Base-by-base conservation (phyloP, 2,329 filamentous ascomycete species). In the Colletotrichum sp. region DNA sequence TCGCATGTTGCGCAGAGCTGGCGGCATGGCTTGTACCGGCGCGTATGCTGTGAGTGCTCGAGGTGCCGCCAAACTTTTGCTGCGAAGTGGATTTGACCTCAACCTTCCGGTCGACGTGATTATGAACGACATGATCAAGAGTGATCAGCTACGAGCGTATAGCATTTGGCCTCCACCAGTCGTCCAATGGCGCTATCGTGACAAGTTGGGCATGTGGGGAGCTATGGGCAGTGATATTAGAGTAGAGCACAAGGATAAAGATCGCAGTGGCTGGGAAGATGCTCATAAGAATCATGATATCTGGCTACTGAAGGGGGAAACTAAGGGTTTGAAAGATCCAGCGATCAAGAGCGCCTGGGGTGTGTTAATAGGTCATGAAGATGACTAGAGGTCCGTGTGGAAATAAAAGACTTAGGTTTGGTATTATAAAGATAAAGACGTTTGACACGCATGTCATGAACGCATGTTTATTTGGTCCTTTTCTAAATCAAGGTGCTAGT, bases 1-100 rank as follows among this genome's bases (percentile, higher is more conserved):
- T 67, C 78, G 82, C 39, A 79, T 81, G 15, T 69, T 82, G 18
- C 78, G 79, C 49, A 69, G 72, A 39, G 78, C 79, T 6, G 79
- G 78, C 9, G 79, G 78, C 28, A 72, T 80, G 44, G 77, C 75
- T 5, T 82, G 82, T 73, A 80, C 80, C 10, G 81, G 80, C 3
- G 80, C 78, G 2, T 82, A 82, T 62, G 81, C 81, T 10, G 77
- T 82, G 10, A 79, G 75, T n/a, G 79, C 79, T 30, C 77, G 78
- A 1, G 82, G 82, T 26, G 82, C 82, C 4, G 80, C 79, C 15
- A 82, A 82, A 75, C 73, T 83, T 18, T 75, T 83, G 44, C 55
- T 79, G 28, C 75, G 79, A 30, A 67, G 62, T 24, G 75, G 76
- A 9, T 32, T 81, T 24, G 77, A 82, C 63, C 71, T 83, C 60